Conservation (phyloP, 345 rosid genomes). For the Psidium friedrichsthalianum region DNA sequence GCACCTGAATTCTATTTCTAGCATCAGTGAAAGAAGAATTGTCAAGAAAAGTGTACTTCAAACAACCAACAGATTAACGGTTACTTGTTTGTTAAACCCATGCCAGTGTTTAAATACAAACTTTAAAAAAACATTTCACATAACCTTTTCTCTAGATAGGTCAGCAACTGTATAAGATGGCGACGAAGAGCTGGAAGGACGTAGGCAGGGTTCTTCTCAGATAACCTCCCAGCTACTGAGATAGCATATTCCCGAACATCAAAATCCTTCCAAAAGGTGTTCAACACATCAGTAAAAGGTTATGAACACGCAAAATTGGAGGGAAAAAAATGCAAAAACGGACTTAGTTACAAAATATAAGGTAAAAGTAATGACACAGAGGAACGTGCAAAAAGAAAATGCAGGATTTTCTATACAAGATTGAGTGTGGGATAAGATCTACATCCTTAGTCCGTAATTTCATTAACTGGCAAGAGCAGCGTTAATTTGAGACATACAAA, state of each 20-base stretch:
- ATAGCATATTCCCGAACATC: slow-evolving; percentile 93
- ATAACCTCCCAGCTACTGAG: slow-evolving; percentile 89
- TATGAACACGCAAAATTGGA: slow-evolving; percentile 5
- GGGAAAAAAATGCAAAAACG: not conserved
- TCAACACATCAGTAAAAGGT: slow-evolving; percentile 4
- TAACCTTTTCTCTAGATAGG: slow-evolving; percentile 93
- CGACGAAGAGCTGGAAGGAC: slow-evolving; percentile 99
- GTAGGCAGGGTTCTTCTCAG: slow-evolving; percentile 97
- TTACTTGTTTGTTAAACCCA: not conserved
- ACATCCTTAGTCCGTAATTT: not conserved
- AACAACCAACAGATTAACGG: not conserved
- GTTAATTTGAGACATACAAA: not conserved
- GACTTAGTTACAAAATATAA: not conserved
- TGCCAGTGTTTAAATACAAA: not conserved
- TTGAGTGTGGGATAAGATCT: not conserved
- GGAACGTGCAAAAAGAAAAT: not conserved
- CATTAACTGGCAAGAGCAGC: not conserved
- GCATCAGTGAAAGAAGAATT: not conserved
- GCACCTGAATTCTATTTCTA: not conserved
- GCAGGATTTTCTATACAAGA: not conserved
- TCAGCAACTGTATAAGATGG: slow-evolving; percentile 91
- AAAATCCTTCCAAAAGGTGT: slow-evolving; percentile 44
- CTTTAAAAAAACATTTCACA: not conserved
- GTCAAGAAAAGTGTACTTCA: not conserved
- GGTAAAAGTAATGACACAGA: not conserved